Evolutionary conservation across 1,284 basidiomycete genomes (phyloP).

Genomic region (Boletus sp.): DNA sequence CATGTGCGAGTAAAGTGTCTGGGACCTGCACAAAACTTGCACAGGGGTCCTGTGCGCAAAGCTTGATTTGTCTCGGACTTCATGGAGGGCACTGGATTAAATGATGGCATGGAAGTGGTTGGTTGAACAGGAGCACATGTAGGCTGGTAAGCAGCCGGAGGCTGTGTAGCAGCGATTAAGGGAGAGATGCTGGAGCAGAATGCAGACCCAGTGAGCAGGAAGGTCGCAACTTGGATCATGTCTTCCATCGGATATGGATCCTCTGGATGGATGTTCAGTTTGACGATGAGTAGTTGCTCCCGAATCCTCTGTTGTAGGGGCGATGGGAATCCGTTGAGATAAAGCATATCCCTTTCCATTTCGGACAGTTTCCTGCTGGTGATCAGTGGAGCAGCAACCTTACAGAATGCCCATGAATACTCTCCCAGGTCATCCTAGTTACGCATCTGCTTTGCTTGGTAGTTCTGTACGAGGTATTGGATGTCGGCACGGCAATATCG

Average conservation of each 20-base stretch:
- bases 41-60: not conserved
- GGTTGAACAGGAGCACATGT: no score
- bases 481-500: no score
- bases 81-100: no score
- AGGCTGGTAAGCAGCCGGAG: no score
- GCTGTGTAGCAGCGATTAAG: not conserved
- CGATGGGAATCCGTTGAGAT: not conserved
- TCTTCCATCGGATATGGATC: not conserved
- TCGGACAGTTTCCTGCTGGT: not conserved
- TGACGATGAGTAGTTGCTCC: not conserved
- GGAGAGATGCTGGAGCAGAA: not conserved
- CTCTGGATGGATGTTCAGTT: not conserved
- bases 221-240: not conserved
- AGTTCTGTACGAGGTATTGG: no score
- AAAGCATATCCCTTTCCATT: not conserved
- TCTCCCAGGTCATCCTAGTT: no score
- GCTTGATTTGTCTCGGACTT: no score
- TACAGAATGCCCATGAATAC: not conserved
- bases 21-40: not conserved
- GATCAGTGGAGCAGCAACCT: not conserved
- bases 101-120: no score
- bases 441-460: no score
- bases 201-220: not conserved
- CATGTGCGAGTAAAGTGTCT: not conserved
- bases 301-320: not conserved